Base-by-base conservation (phyloP, 2,329 filamentous ascomycete species). In the Hymenoscyphus fraxineus region DNA sequence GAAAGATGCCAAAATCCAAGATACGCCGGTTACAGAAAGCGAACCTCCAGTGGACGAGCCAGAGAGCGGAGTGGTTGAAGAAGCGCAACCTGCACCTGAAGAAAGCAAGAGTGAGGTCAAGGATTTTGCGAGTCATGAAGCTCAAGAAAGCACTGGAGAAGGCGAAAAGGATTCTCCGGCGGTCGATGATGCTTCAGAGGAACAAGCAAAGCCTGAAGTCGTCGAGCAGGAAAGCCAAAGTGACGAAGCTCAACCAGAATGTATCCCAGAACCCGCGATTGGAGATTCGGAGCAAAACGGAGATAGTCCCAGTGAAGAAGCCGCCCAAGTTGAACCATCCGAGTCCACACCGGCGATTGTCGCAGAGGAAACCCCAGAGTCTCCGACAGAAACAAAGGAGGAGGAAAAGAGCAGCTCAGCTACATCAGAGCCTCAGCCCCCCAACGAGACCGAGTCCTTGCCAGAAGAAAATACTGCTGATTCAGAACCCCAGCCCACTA, bases 21-120 rank as follows among this genome's bases (percentile, higher is more conserved):
- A 64, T 62, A 61, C 60, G 38, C 40, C n/a, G 35, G 27, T 39
- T 16, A 51, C 22, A 44, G 59, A 44, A 60, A 32, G 22, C 40
- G 59, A 57, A 38, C 55, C 55, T 38, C 31, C 6, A 35, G 22
- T 35, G n/a, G 55, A 57, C 55, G 55, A 35, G 10, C 27, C 15
- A 9, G n/a, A 61, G 22, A 51, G n/a, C 16, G 31, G 6, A n/a
- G 38, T 54, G 10, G 54, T 54, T 51, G 63, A 64, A n/a, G 62
- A 62, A 19, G 56, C 27, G 51, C 32, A 32, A 16, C 27, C 39
- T 32, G 51, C 58, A 40, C 59, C 60, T 9, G 51, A 58, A 35
- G 58, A 63, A 16, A 55, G 55, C 55, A 10, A 31, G 19, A 54
- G 47, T 27, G 10, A 19, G 47, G 47, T 4, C 19, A 22, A 54